A percentile compares a stretch with the other conserved stretches of the same genome.
Conservation (phyloP, 495 filamentous ascomycete species). For the Margaritispora aquatica region DNA sequence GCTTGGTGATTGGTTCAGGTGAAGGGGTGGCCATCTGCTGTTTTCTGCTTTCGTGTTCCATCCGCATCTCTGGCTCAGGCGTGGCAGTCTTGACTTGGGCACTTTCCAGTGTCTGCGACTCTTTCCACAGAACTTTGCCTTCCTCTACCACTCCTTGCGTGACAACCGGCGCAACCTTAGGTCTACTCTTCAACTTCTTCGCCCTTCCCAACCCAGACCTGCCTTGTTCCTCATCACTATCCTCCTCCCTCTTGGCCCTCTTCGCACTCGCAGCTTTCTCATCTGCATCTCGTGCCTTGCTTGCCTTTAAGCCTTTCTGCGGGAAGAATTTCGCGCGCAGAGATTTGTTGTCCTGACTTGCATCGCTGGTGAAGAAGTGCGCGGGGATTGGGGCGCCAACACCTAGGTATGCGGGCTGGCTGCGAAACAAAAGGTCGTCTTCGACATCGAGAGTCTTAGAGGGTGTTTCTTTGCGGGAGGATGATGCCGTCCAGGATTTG, state of each 20-base stretch:
- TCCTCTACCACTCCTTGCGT: not conserved
- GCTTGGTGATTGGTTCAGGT: too few relatives aligned
- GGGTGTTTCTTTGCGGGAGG: slow-evolving; percentile 25
- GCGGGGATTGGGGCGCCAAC: slow-evolving; percentile 37
- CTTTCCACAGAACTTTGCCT: not conserved
- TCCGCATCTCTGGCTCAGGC: not conserved
- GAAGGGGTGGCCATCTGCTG: too few relatives aligned
- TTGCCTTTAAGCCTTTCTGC: slow-evolving; percentile 14
- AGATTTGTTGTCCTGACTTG: slow-evolving; percentile 29
- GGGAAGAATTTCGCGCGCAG: slow-evolving; percentile 37
- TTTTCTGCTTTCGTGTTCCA: too few relatives aligned
- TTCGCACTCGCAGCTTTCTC: slow-evolving; percentile 26
- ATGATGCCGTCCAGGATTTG: slow-evolving; percentile 36
- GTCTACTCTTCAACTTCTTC: slow-evolving; percentile 29
- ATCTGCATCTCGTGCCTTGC: slow-evolving; percentile 25
- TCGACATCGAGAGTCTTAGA: slow-evolving; percentile 34
- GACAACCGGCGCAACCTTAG: not conserved
- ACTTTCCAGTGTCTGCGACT: not conserved
- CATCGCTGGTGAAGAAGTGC: slow-evolving; percentile 30
- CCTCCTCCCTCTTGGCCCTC: slow-evolving; percentile 20
- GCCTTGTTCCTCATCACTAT: slow-evolving; percentile 46
- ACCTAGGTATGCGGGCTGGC: slow-evolving; percentile 35
- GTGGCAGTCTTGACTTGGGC: not conserved
- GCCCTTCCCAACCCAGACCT: slow-evolving; percentile 45
- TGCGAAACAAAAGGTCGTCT: slow-evolving; percentile 35